These are phyloP conservation scores for Boletellus dicymbophilus DNA, from an alignment of 1,284 basidiomycete species.

Conservation along the genomic window DNA sequence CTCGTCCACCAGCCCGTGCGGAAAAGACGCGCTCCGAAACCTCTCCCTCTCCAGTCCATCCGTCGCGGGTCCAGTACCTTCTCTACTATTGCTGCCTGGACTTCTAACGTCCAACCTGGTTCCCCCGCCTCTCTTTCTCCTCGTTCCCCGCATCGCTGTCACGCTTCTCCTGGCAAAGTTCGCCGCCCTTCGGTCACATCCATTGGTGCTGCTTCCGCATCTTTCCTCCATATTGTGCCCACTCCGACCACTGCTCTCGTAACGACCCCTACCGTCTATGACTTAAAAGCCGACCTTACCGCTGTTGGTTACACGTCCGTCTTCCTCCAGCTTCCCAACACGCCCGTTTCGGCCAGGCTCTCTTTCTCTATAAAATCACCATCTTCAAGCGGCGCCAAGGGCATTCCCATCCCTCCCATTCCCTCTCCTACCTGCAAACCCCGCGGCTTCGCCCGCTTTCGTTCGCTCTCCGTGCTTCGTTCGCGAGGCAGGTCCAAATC, in stretches of 20 bases:
- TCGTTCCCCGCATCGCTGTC: conserved; percentile 43
- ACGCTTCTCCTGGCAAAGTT: conserved; percentile 34
- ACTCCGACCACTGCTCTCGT: conserved; percentile 40
- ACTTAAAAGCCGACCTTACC: conserved; percentile 54
- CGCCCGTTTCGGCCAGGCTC: conserved; percentile 41
- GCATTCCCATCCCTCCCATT: conserved; percentile 11
- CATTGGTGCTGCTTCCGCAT: conserved; percentile 38
- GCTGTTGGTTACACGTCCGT: conserved; percentile 64
- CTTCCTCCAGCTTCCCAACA: conserved; percentile 59
- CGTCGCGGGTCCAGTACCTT: conserved; percentile 40
- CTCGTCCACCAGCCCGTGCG: conserved; percentile 44
- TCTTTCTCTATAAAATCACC: conserved; percentile 22
- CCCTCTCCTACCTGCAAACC: conserved; percentile 15
- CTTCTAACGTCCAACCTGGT: conserved; percentile 63
- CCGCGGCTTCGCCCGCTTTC: conserved; percentile 39
- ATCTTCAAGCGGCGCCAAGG: not conserved
- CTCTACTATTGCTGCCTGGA: conserved; percentile 54
- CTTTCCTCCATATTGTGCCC: conserved; percentile 44
- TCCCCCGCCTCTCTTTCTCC: conserved; percentile 58
- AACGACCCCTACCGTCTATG: conserved; percentile 38
- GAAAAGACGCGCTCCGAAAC: conserved; percentile 28
- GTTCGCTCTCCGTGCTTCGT: conserved; percentile 47
- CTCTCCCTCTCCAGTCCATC: conserved; percentile 18
- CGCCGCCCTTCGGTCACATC: conserved; percentile 39
- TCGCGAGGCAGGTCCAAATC: conserved; percentile 36